Percentiles rank a stretch among this genome's conserved stretches.
Evolutionary conservation across 257 asterid species (phyloP).

Genomic region (Plantago ovata): DNA sequence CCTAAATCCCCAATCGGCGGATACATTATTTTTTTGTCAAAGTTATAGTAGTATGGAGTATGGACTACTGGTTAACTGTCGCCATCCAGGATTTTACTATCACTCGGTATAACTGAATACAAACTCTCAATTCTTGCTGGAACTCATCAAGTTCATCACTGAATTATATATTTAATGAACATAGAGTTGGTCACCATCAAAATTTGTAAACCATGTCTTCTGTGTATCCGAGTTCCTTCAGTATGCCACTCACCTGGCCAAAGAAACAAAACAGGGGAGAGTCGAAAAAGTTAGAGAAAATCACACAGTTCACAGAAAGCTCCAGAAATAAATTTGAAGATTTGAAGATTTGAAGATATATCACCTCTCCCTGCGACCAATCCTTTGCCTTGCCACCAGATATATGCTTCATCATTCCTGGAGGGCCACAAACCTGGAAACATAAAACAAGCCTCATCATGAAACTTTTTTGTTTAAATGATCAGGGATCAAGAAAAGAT

Average conservation of each 20-base stretch:
- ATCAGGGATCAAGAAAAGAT: too few species aligned
- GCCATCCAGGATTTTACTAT: too few species aligned
- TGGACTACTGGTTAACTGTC: too few species aligned
- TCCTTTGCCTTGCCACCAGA: slow-evolving; percentile 90
- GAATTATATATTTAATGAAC: neutral
- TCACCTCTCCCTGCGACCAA: slow-evolving; percentile 86
- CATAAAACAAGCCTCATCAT: slow-evolving; percentile 14
- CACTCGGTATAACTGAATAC: too few species aligned
- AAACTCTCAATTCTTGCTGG: too few species aligned
- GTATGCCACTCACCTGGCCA: slow-evolving; percentile 71
- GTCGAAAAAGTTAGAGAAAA: neutral
- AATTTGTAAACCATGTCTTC: slow-evolving; percentile 89
- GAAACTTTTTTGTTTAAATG: too few species aligned
- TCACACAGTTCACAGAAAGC: neutral
- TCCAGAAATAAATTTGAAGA: neutral
- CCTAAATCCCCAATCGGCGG: too few species aligned
- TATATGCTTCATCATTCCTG: slow-evolving; percentile 86
- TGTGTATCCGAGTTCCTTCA: slow-evolving; percentile 75
- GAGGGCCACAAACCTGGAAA: slow-evolving; percentile 93
- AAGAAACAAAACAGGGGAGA: neutral
- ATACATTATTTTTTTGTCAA: too few species aligned
- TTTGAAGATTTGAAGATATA: neutral
- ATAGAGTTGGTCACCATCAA: slow-evolving; percentile 25
- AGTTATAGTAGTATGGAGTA: too few species aligned
- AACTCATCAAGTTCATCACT: too few species aligned